Percentiles rank a stretch among this genome's conserved stretches.
These are phyloP conservation scores for Platanus orientalis DNA, from an alignment of 164 flowering plant genomes.

Conservation along the genomic window DNA sequence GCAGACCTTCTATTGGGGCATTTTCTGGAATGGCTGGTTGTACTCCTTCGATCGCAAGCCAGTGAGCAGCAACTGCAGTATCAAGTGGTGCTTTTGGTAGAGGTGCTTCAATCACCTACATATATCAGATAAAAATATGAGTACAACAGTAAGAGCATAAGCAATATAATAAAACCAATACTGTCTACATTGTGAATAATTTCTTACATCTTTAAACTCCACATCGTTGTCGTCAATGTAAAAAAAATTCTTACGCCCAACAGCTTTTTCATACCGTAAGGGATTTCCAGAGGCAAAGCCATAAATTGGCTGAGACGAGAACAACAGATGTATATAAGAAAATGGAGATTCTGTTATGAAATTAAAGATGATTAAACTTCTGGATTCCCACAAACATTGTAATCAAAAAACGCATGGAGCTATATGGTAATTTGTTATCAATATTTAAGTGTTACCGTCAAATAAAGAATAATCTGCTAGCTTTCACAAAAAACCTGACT, in stretches of 20 bases:
- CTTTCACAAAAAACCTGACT: background rate
- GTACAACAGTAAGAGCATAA: constrained; percentile 3
- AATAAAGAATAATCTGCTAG: background rate
- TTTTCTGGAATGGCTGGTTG: constrained; percentile 98
- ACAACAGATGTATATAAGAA: constrained; percentile 12
- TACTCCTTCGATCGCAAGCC: constrained; percentile 98
- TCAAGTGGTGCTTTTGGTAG: constrained; percentile 94
- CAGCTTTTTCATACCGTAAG: constrained; percentile 76
- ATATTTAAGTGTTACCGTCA: too few species aligned
- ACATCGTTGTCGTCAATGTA: constrained; percentile 88
- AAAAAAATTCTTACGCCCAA: constrained; percentile 78
- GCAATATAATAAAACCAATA: background rate
- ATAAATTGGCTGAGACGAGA: constrained; percentile 70
- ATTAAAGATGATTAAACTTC: background rate
- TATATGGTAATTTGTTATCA: too few species aligned
- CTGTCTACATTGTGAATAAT: background rate
- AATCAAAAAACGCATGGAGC: too few species aligned
- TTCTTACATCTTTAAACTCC: constrained; percentile 80
- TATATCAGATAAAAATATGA: constrained; percentile 4
- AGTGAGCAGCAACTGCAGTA: constrained; percentile 68
- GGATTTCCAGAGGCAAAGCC: constrained; percentile 83
- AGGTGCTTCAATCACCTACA: constrained; percentile 90
- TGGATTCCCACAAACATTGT: too few species aligned
- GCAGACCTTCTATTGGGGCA: constrained; percentile 74
- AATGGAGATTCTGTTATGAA: constrained; percentile 8